phyloP scores from a whole-genome alignment of 768 basidiomycete species.

The Russula virescens region DNA sequence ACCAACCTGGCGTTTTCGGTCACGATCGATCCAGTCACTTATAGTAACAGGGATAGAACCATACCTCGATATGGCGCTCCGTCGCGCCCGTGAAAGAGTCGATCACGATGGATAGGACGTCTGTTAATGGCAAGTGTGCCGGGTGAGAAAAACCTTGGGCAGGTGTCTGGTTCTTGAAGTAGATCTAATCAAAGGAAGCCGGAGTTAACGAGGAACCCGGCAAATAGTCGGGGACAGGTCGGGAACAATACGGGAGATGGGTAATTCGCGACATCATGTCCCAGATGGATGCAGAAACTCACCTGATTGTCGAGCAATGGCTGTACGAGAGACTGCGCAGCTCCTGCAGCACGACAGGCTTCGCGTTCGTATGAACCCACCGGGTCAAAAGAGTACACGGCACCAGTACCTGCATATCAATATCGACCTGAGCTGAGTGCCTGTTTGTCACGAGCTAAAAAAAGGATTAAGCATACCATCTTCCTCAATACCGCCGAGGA shows the following conservation, averaged over 20 bases:
- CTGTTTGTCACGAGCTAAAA: slow-evolving; percentile 7
- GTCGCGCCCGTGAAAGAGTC: slow-evolving; percentile 97
- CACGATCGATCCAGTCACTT: neutral
- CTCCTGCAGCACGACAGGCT: slow-evolving; percentile 92
- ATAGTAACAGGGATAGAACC: slow-evolving; percentile 24
- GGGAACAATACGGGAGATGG: neutral
- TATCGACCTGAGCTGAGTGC: slow-evolving; percentile 11
- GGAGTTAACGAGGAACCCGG: slow-evolving; percentile 31
- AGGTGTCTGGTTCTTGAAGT: slow-evolving; percentile 92
- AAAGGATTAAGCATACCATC: slow-evolving; percentile 57
- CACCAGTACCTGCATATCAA: slow-evolving; percentile 66
- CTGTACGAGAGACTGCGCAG: slow-evolving; percentile 90
- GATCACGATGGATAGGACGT: slow-evolving; percentile 81
- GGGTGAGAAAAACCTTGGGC: slow-evolving; percentile 71
- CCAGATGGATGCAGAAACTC: slow-evolving; percentile 30
- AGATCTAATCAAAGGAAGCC: slow-evolving; percentile 55
- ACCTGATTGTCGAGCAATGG: slow-evolving; percentile 99
- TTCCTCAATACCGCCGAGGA: slow-evolving; percentile 93
- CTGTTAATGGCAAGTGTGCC: slow-evolving; percentile 69
- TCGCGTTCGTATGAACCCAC: slow-evolving; percentile 98
- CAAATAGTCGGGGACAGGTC: slow-evolving; percentile 37
- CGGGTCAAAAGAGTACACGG: slow-evolving; percentile 99
- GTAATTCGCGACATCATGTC: neutral
- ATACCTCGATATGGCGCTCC: slow-evolving; percentile 94
- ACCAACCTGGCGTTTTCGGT: slow-evolving; percentile 59